Evolutionary conservation across 108 stramenopile genomes (phyloP).

Genomic region (Mediolabrus comicus): DNA sequence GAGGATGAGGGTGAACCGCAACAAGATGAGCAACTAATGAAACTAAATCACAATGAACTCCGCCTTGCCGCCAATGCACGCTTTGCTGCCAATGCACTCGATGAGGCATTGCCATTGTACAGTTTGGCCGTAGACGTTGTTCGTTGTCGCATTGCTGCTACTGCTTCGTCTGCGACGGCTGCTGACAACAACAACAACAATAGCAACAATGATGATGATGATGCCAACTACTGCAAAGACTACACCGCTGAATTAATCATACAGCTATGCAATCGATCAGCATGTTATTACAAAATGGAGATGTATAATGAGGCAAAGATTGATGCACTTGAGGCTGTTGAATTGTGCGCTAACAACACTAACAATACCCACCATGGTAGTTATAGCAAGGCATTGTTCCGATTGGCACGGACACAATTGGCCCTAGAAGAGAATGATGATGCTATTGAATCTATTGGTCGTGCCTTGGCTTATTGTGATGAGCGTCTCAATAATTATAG

Average conservation of each 20-base stretch:
- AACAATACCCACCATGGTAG: no score
- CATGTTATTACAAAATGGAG: slow-evolving; percentile 70
- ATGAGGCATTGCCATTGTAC: slow-evolving; percentile 42
- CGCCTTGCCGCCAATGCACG: slow-evolving; percentile 46
- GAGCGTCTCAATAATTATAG: background rate
- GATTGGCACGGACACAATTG: slow-evolving; percentile 72
- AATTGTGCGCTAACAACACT: no score
- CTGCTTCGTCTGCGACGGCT: no score
- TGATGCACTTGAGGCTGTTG: slow-evolving; percentile 66
- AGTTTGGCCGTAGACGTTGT: slow-evolving; percentile 45
- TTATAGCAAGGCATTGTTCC: slow-evolving; percentile 71
- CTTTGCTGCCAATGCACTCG: slow-evolving; percentile 42
- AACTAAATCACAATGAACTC: slow-evolving; percentile 33
- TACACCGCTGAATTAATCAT: slow-evolving; percentile 43
- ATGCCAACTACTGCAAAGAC: background rate
- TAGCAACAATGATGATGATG: background rate
- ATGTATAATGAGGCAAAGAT: slow-evolving; percentile 52
- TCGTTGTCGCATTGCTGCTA: background rate
- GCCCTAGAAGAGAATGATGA: slow-evolving; percentile 48
- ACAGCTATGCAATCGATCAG: slow-evolving; percentile 79
- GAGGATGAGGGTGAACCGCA: background rate
- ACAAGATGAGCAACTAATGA: background rate
- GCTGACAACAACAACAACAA: background rate
- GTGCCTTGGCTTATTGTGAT: slow-evolving; percentile 4
- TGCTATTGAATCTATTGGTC: slow-evolving; percentile 47